Evolutionary conservation across 306 rosid genomes (phyloP).

Genomic region (Rubus parviflorus): DNA sequence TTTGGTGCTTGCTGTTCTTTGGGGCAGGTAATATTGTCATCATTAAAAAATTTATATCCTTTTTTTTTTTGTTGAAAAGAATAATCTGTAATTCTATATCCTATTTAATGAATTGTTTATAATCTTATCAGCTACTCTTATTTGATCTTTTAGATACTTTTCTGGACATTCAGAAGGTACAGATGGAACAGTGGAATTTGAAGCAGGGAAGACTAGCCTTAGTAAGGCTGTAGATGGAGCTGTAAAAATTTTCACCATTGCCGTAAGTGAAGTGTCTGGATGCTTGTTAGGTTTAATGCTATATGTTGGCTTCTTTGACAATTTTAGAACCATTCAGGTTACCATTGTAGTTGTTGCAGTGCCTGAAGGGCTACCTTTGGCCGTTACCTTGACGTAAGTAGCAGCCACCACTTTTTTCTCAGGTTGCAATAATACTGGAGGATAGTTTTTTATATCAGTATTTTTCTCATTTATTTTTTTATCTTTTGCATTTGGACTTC

Average conservation of each 20-base stretch:
- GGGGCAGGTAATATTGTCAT: constrained; percentile 63
- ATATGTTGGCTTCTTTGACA: constrained; percentile 18
- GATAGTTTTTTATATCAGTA: constrained; percentile 1
- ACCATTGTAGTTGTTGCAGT: constrained; percentile 99
- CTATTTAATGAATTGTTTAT: constrained; percentile 5
- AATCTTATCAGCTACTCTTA: constrained; percentile 28
- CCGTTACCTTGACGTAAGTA: constrained; percentile 94
- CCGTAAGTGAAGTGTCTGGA: constrained; percentile 61
- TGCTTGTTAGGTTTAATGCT: constrained; percentile 8
- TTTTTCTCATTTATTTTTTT: constrained; percentile 24
- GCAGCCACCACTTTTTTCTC: constrained; percentile 21
- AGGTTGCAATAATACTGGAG: constrained; percentile 11
- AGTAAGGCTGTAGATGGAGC: constrained; percentile 59
- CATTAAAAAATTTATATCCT: background rate
- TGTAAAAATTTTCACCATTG: constrained; percentile 83
- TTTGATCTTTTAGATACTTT: constrained; percentile 65
- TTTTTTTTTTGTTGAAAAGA: background rate
- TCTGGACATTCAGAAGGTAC: constrained; percentile 56
- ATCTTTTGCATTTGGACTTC: constrained; percentile 21
- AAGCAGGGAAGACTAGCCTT: constrained; percentile 51
- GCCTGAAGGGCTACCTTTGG: constrained; percentile 98
- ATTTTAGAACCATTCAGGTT: constrained; percentile 64
- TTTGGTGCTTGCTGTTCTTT: constrained; percentile 73
- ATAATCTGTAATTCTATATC: constrained; percentile 2
- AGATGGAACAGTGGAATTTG: constrained; percentile 49